Evolutionary conservation across 352 stramenopile genomes (phyloP).

Genomic region (Elongisporangium anandrum): DNA sequence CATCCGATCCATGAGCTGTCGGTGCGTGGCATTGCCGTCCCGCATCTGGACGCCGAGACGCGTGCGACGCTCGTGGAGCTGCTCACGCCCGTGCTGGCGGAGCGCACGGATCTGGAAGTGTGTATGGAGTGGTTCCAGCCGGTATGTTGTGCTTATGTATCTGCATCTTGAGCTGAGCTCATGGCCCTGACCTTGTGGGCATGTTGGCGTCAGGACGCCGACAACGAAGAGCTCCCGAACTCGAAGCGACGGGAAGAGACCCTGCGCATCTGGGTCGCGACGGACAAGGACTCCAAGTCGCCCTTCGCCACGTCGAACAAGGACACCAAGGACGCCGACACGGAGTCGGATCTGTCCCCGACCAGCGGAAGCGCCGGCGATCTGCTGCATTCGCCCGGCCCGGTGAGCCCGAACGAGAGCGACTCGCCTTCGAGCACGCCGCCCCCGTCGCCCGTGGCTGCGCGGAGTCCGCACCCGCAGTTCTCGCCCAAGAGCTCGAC

Average conservation of each 20-base stretch:
- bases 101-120: conserved; percentile 80
- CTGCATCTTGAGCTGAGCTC: conserved; percentile 1
- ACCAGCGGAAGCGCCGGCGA: conserved; percentile 38
- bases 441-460: conserved; percentile 35
- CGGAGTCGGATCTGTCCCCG: conserved; percentile 55
- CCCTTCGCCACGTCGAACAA: conserved; percentile 47
- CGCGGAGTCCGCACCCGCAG: not conserved
- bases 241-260: conserved; percentile 67
- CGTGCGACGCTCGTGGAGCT: conserved; percentile 66
- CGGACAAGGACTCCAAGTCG: conserved; percentile 83
- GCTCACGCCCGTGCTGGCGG: conserved; percentile 74
- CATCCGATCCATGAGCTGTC: conserved; percentile 60
- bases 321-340: conserved; percentile 54
- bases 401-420: conserved; percentile 43
- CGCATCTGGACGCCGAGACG: conserved; percentile 67
- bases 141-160: conserved; percentile 42
- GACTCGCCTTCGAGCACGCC: conserved; percentile 27
- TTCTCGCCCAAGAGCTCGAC: conserved; percentile 24
- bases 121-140: conserved; percentile 88
- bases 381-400: conserved; percentile 38
- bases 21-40: conserved; percentile 84
- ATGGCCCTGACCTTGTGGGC: not conserved
- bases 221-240: conserved; percentile 53
- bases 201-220: conserved; percentile 33
- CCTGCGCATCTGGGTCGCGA: conserved; percentile 84